Conservation (phyloP, 176 grass and related monocot species). For the Saccharum spontaneum region DNA sequence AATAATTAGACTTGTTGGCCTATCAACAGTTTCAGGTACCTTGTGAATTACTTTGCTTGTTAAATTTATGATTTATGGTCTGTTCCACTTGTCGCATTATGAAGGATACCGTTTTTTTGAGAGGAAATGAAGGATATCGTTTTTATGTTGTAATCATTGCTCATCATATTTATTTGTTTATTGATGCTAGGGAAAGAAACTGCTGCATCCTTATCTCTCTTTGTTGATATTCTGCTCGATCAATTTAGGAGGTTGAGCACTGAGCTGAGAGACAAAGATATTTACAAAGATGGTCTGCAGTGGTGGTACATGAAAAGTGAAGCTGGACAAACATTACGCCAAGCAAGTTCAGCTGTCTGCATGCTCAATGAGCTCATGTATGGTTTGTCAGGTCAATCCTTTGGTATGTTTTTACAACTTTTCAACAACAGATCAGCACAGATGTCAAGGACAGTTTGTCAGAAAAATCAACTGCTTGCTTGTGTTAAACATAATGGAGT, state of each 20-base stretch:
- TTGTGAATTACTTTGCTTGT: constrained; percentile 22
- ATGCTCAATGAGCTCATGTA: constrained; percentile 97
- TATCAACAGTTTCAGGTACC: constrained; percentile 70
- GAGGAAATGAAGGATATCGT: neutral
- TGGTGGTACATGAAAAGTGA: constrained; percentile 54
- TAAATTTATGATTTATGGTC: constrained; percentile 11
- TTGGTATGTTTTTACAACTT: constrained; percentile 58
- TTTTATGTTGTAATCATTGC: constrained; percentile 1
- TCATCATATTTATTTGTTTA: constrained; percentile 35
- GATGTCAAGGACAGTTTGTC: constrained; percentile 23
- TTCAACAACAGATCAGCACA: constrained; percentile 50
- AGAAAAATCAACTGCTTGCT: constrained; percentile 27
- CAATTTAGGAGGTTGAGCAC: constrained; percentile 74
- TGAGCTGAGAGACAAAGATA: constrained; percentile 53
- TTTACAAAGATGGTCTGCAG: constrained; percentile 48
- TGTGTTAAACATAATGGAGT: constrained; percentile 15
- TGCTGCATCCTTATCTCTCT: constrained; percentile 51
- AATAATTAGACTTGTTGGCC: constrained; percentile 80
- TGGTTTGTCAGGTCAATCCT: constrained; percentile 73
- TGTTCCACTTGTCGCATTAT: constrained; percentile 26
- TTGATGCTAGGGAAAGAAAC: constrained; percentile 56
- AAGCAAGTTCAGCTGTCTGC: constrained; percentile 77
- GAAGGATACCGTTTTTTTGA: constrained; percentile 6
- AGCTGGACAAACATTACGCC: constrained; percentile 63
- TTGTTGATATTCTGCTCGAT: constrained; percentile 87